Conservation (phyloP, 202 grass and related monocot genomes). For the Zoysia matrella region DNA sequence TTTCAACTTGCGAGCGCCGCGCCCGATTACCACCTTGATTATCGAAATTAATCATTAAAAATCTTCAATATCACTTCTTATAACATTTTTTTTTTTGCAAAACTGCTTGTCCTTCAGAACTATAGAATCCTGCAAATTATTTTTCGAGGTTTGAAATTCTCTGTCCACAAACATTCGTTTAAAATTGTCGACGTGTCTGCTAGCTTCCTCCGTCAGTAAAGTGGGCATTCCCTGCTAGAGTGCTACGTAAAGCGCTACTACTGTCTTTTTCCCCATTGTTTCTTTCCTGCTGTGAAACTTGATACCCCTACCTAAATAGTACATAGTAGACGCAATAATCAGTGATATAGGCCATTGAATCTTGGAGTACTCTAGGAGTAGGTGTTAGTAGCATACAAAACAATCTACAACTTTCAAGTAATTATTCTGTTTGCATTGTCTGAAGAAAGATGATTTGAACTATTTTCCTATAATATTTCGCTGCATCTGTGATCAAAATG, state of each 20-base stretch:
- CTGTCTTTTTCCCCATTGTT: neutral
- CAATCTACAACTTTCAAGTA: neutral
- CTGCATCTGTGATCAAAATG: neutral
- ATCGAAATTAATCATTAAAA: neutral
- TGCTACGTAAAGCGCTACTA: neutral
- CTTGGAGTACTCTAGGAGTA: too few relatives aligned
- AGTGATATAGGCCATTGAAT: too few relatives aligned
- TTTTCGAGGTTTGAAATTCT: too few relatives aligned
- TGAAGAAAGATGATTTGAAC: neutral
- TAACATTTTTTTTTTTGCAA: neutral
- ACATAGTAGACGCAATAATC: too few relatives aligned
- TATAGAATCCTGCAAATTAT: neutral
- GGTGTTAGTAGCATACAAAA: neutral
- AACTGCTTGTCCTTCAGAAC: neutral
- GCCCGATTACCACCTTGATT: neutral
- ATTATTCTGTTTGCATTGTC: neutral
- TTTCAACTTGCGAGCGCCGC: neutral
- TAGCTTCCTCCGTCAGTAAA: neutral
- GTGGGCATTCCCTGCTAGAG: constrained; percentile 5
- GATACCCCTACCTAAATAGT: neutral
- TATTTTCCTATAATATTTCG: neutral
- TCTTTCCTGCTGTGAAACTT: neutral
- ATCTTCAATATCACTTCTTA: neutral
- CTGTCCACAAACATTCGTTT: too few relatives aligned
- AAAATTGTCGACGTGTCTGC: neutral